phyloP scores from a whole-genome alignment of 139 green algal species.

The Eudorina sp. region DNA sequence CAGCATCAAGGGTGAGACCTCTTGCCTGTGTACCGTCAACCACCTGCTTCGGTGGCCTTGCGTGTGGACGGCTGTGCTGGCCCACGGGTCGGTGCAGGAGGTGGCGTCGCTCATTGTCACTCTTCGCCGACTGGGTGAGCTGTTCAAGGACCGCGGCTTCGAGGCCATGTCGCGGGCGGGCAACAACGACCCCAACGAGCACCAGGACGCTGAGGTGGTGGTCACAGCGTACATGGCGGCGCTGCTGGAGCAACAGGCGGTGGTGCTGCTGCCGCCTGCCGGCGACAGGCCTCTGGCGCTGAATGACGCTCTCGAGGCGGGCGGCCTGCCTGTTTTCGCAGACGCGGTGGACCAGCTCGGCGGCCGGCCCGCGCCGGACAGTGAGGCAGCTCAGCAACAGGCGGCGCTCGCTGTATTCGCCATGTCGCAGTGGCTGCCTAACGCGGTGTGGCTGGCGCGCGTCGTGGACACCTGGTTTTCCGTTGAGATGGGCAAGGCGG shows the following conservation, averaged over 20 bases:
- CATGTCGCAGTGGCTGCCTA: not conserved
- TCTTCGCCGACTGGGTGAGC: not conserved
- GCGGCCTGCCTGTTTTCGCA: not conserved
- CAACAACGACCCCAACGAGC: not conserved
- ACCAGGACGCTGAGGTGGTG: not conserved
- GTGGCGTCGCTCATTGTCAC: not conserved
- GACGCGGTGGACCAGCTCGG: not conserved
- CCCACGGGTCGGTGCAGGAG: not conserved
- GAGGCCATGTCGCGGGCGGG: not conserved
- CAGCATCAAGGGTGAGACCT: not conserved
- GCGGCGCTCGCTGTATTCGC: not conserved
- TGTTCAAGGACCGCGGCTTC: not conserved
- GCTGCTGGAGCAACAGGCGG: constrained; percentile 1
- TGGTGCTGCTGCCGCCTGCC: not conserved
- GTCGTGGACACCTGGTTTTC: not conserved
- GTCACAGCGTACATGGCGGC: not conserved
- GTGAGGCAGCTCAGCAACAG: not conserved
- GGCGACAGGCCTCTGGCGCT: not conserved
- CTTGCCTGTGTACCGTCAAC: not conserved
- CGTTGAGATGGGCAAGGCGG: not conserved
- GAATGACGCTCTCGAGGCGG: not conserved
- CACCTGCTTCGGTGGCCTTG: not conserved
- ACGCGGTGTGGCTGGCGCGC: not conserved
- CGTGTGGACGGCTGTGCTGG: not conserved
- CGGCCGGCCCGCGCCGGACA: not conserved